Base-by-base conservation (phyloP, 2,329 filamentous ascomycete species). In the Epichloe baconii region DNA sequence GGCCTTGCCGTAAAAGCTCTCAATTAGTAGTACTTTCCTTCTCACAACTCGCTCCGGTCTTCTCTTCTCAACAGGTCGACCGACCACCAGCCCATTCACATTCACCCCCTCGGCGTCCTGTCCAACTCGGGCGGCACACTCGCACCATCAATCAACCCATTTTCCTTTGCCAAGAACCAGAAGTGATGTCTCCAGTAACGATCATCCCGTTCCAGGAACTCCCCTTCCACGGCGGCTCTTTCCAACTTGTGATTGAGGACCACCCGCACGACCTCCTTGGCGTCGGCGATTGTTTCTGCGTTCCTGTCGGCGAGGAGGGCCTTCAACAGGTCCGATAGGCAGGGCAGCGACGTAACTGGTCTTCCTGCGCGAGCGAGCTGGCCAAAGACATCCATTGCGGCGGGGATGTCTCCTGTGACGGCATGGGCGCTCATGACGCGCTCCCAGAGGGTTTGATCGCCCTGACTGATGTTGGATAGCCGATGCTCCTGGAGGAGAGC, bases 381-480 rank as follows among this genome's bases (percentile, higher is more conserved):
- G 48, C 71, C 64, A 56, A 79, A 77, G 40, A 79, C 66, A 46
- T 61, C 61, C 58, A 78, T 67, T 2, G 79, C 78, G 35, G 65
- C 69, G 36, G 63, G 63, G 0, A 73, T 66, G 52, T 82, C 73
- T 44, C 77, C 76, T 10, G 69, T 65, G 12, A 65, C 57, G 7
- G 83, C 78, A 62, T 84, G 87, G 1, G 83, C 84, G 60, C 80
- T 78, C 55, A 89, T 76, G 54, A 85, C 72, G 49, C 82, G 76
- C 64, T 87, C 83, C 75, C 82, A 88, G 58, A 89, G 80, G 14
- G 82, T 73, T 54, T 73, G 71, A 63, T 88, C 84, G 50, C 66
- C 67, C 46, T 62, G 55, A 5, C 54, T 48, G 46, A 66, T 58
- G 52, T 51, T 57, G 2, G 51, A 56, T 54, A 77, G 67, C 23